Evolutionary conservation across 768 basidiomycete species (phyloP).

Genomic region (Calocybe cyanea): DNA sequence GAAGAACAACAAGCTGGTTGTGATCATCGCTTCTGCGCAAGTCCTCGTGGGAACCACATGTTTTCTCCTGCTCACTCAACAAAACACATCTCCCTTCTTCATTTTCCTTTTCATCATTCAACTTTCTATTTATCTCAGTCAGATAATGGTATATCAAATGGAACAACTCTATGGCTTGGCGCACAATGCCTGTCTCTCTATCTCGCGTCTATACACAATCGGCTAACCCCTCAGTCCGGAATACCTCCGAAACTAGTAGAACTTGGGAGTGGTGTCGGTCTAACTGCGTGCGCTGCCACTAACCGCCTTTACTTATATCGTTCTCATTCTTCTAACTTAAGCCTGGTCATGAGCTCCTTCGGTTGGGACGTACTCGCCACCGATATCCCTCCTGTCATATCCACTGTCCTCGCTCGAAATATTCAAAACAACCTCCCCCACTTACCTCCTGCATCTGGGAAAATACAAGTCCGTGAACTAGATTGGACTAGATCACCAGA

Average conservation of each 20-base stretch:
- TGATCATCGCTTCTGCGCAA: constrained; percentile 13
- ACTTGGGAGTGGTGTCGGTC: constrained; percentile 79
- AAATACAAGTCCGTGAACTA: constrained; percentile 57
- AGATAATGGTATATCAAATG: constrained; percentile 64
- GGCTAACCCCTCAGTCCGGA: constrained; percentile 21
- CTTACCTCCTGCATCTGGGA: constrained; percentile 34
- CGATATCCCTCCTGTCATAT: constrained; percentile 62
- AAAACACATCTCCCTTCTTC: constrained; percentile 55
- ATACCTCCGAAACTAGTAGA: constrained; percentile 54
- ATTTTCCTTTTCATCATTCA: constrained; percentile 31
- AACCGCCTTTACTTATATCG: constrained; percentile 1
- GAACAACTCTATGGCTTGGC: constrained; percentile 82
- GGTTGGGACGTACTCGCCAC: constrained; percentile 79
- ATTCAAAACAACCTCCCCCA: constrained; percentile 50
- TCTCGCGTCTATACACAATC: constrained; percentile 34
- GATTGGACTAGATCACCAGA: constrained; percentile 64
- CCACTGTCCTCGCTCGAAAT: constrained; percentile 61
- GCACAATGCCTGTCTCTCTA: constrained; percentile 72
- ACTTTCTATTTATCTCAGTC: constrained; percentile 49
- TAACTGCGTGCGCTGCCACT: constrained; percentile 65
- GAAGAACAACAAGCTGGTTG: background rate
- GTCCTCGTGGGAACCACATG: constrained; percentile 24
- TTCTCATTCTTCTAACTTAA: constrained; percentile 18
- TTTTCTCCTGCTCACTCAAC: constrained; percentile 56
- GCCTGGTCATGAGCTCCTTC: constrained; percentile 61